Evolutionary conservation across 2,329 filamentous ascomycete genomes (phyloP).

Genomic region (Hortaea werneckii): DNA sequence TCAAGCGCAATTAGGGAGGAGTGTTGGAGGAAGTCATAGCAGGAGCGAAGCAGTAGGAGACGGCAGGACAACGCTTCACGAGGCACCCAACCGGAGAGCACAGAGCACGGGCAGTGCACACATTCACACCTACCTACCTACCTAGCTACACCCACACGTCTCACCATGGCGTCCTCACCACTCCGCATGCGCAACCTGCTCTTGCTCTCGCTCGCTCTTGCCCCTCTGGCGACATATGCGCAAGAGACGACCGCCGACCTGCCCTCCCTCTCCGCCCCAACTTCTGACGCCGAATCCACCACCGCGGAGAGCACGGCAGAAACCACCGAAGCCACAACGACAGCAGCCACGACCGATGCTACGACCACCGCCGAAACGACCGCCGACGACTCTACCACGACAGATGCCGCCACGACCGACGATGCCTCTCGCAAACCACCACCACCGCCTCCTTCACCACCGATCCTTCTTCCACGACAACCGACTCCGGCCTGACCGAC

Average conservation of each 20-base stretch:
- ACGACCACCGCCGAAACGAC: slow-evolving; percentile 12
- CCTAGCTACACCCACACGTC: neutral
- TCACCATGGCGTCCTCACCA: slow-evolving; percentile 5
- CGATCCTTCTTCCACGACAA: slow-evolving; percentile 16
- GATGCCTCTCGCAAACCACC: slow-evolving; percentile 5
- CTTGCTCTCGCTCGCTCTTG: slow-evolving; percentile 11
- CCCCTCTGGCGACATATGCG: neutral
- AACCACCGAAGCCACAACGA: neutral
- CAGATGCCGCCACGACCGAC: neutral
- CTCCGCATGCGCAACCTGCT: slow-evolving; percentile 8
- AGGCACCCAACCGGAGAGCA: neutral
- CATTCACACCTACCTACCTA: neutral
- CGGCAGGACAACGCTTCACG: neutral
- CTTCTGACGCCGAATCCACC: slow-evolving; percentile 11
- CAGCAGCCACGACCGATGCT: slow-evolving; percentile 12
- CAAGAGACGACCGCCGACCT: slow-evolving; percentile 16
- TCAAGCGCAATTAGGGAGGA: no score
- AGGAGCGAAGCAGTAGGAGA: neutral
- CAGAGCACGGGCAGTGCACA: neutral
- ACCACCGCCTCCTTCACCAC: slow-evolving; percentile 6
- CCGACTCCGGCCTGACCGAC: slow-evolving; percentile 22
- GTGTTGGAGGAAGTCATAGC: no score
- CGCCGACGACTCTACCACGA: neutral
- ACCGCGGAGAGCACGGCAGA: slow-evolving; percentile 5
- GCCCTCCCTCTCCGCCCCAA: slow-evolving; percentile 19